Conservation (phyloP, 73 alveolate species). For the Paraurostyla sp. region DNA sequence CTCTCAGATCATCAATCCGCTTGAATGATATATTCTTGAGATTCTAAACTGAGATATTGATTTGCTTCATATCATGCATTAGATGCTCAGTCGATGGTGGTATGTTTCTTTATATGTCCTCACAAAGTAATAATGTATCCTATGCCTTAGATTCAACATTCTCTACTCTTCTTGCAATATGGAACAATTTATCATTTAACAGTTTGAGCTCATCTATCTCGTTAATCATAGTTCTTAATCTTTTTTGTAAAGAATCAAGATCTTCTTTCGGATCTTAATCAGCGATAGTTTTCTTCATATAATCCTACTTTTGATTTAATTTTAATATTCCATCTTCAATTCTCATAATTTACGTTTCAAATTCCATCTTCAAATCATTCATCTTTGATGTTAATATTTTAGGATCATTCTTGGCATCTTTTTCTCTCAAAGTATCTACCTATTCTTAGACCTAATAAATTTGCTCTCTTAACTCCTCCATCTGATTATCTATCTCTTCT, state of each 20-base stretch:
- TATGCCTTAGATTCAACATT: constrained; percentile 25
- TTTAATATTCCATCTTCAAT: neutral
- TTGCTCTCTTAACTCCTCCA: constrained; percentile 24
- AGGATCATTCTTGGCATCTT: neutral
- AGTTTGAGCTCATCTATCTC: constrained; percentile 28
- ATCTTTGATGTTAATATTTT: neutral
- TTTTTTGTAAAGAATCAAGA: neutral
- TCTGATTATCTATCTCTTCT: neutral
- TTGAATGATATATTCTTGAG: neutral
- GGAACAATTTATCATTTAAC: neutral
- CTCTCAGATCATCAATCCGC: constrained; percentile 20
- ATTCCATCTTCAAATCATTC: neutral
- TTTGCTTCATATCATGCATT: constrained; percentile 2
- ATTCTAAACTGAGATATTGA: constrained; percentile 2
- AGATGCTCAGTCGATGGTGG: constrained; percentile 51
- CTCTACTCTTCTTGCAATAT: constrained; percentile 39
- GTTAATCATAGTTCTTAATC: constrained; percentile 8
- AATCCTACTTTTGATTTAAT: neutral
- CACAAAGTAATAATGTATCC: neutral
- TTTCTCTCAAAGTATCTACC: neutral
- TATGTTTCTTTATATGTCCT: neutral
- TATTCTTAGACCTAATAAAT: neutral
- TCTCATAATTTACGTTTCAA: neutral
- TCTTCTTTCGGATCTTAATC: constrained; percentile 36
- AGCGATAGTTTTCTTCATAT: neutral